Conservation (phyloP, 352 stramenopile genomes). For the Sclerospora graminicola region DNA sequence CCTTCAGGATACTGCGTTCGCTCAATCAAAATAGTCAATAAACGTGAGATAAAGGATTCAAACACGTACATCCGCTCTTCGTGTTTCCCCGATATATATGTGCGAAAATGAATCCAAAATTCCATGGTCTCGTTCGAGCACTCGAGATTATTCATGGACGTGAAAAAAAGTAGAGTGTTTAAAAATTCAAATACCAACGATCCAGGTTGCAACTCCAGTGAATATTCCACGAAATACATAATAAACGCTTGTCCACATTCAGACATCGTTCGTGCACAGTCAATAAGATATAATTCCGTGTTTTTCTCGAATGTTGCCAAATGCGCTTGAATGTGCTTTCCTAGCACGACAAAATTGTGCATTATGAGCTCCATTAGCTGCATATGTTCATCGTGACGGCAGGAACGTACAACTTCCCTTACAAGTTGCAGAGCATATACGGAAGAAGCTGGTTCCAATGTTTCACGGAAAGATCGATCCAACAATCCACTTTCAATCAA, state of each 20-base stretch:
- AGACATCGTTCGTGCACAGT: too few species aligned
- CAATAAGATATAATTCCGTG: constrained; percentile 34
- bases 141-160: constrained; percentile 44
- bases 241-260: constrained; percentile 74
- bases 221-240: constrained; percentile 73
- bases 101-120: constrained; percentile 74
- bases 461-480: too few species aligned
- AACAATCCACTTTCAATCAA: constrained; percentile 56
- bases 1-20: constrained; percentile 62
- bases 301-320: constrained; percentile 16
- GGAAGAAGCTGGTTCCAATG: constrained; percentile 22
- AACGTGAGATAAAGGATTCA: constrained; percentile 57
- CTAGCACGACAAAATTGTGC: constrained; percentile 65
- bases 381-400: constrained; percentile 41
- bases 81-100: constrained; percentile 69
- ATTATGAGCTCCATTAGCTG: constrained; percentile 73
- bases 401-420: constrained; percentile 57
- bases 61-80: constrained; percentile 58
- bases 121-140: constrained; percentile 75
- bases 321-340: constrained; percentile 40
- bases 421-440: constrained; percentile 48
- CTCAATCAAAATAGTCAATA: constrained; percentile 60
- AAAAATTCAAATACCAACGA: constrained; percentile 72
- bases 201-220: constrained; percentile 38
- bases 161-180: too few species aligned